Evolutionary conservation across 345 rosid species (phyloP).

Genomic region (Garcia nutans): DNA sequence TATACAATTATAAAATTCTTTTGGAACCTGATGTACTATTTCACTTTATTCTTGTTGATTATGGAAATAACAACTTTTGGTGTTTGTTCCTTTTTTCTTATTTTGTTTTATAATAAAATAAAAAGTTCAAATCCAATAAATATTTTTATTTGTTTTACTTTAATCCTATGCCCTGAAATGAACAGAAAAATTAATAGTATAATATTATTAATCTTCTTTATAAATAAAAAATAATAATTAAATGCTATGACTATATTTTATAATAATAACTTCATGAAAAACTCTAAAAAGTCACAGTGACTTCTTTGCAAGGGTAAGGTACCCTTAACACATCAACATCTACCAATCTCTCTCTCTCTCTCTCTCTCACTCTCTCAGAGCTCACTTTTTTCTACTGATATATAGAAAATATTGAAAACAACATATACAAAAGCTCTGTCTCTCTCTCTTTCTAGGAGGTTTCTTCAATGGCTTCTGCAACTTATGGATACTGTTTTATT

Average conservation of each 20-base stretch:
- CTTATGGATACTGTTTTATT: constrained; percentile 33
- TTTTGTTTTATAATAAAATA: too few relatives aligned
- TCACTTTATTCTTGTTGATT: neutral
- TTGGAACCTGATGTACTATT: neutral
- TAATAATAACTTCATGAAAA: neutral
- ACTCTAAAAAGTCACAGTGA: constrained; percentile 8
- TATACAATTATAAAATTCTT: neutral
- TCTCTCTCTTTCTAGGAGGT: constrained; percentile 8
- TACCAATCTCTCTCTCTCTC: neutral
- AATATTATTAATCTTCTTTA: neutral
- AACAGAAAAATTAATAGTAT: too few relatives aligned
- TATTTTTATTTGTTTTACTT: too few relatives aligned
- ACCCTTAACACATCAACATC: constrained; percentile 5
- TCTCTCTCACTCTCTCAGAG: neutral
- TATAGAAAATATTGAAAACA: constrained; percentile 24
- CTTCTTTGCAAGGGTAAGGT: neutral
- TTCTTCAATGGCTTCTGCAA: constrained; percentile 55
- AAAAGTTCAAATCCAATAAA: too few relatives aligned
- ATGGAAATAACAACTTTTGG: neutral
- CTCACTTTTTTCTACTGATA: constrained; percentile 22
- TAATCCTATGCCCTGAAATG: too few relatives aligned
- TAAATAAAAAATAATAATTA: neutral
- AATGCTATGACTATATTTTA: neutral
- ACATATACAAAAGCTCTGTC: constrained; percentile 14
- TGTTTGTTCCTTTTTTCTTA: too few relatives aligned